phyloP scores from a whole-genome alignment of 208 protist genomes.

The Herpetomonas samuelpessoai region DNA sequence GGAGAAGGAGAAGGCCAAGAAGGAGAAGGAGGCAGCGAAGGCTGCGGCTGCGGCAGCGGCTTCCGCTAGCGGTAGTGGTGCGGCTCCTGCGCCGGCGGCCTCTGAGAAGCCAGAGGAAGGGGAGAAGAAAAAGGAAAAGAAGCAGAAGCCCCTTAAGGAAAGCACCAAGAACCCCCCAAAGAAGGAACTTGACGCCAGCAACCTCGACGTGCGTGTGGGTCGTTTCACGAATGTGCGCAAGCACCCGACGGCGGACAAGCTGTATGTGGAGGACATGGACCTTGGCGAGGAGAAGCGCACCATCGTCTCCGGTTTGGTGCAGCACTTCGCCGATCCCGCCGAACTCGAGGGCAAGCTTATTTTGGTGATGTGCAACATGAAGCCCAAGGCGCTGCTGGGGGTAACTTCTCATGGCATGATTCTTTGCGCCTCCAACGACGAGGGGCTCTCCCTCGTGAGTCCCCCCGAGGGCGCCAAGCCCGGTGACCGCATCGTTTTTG shows the following conservation, averaged over 20 bases:
- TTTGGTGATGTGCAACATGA: slow-evolving; percentile 92
- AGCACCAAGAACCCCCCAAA: not conserved
- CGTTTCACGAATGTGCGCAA: slow-evolving; percentile 68
- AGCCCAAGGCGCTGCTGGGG: slow-evolving; percentile 88
- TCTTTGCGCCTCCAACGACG: slow-evolving; percentile 79
- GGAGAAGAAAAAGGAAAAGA: slow-evolving; percentile 15
- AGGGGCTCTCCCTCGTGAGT: slow-evolving; percentile 43
- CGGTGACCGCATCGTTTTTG: slow-evolving; percentile 70
- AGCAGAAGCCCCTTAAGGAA: slow-evolving; percentile 17
- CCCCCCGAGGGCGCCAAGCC: slow-evolving; percentile 58
- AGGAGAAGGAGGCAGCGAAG: slow-evolving; percentile 48
- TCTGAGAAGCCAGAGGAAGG: slow-evolving; percentile 6
- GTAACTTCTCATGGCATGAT: slow-evolving; percentile 93
- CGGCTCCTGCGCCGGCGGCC: not conserved
- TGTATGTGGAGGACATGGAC: slow-evolving; percentile 93
- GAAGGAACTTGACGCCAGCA: slow-evolving; percentile 17
- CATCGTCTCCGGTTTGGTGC: slow-evolving; percentile 90
- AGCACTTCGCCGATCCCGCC: slow-evolving; percentile 55
- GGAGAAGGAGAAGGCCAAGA: slow-evolving; percentile 75
- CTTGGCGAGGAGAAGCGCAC: slow-evolving; percentile 87
- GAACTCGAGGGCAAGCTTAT: slow-evolving; percentile 77
- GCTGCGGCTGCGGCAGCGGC: slow-evolving; percentile 25
- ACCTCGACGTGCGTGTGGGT: slow-evolving; percentile 78
- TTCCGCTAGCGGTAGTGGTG: not conserved
- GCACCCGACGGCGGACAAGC: slow-evolving; percentile 84